Percentiles rank a stretch among this genome's conserved stretches.
These are phyloP conservation scores for Stropharia rugosoannulata DNA, from an alignment of 768 basidiomycete species.

Conservation along the genomic window DNA sequence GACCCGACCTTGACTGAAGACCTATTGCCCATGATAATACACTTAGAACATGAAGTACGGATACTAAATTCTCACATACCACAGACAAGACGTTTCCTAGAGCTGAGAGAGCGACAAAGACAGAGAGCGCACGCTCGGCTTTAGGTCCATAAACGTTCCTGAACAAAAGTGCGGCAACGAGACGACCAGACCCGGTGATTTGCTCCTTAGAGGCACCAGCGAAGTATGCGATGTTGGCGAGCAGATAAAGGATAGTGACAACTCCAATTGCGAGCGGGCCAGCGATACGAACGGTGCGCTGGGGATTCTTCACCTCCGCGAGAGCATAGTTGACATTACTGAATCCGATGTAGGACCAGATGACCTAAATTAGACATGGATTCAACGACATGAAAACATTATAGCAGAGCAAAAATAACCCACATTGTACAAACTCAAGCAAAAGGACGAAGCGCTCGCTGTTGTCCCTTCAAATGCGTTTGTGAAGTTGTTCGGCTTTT, in stretches of 20 bases:
- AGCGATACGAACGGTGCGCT: slow-evolving; percentile 61
- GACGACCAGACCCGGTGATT: slow-evolving; percentile 54
- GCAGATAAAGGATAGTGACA: slow-evolving; percentile 55
- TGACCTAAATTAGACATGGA: slow-evolving; percentile 34
- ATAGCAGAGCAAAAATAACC: slow-evolving; percentile 1
- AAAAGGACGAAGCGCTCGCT: slow-evolving; percentile 48
- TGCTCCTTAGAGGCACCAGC: slow-evolving; percentile 66
- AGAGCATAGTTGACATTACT: slow-evolving; percentile 69
- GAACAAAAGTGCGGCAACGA: slow-evolving; percentile 69
- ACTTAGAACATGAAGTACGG: slow-evolving; percentile 31
- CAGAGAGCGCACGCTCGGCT: slow-evolving; percentile 40
- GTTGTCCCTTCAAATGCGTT: slow-evolving; percentile 42
- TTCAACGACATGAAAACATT: not conserved
- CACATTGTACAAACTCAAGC: slow-evolving; percentile 51
- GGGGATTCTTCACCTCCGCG: slow-evolving; percentile 61
- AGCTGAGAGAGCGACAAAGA: slow-evolving; percentile 52
- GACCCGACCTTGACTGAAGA: slow-evolving; percentile 37
- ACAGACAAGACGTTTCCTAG: slow-evolving; percentile 59
- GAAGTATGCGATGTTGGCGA: slow-evolving; percentile 67
- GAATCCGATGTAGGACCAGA: slow-evolving; percentile 57
- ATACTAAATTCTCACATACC: slow-evolving; percentile 15
- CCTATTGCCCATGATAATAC: slow-evolving; percentile 29
- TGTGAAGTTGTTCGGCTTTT: slow-evolving; percentile 31
- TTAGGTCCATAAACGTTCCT: slow-evolving; percentile 58
- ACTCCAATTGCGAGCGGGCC: slow-evolving; percentile 58